Percentiles rank a stretch among this genome's conserved stretches.
phyloP scores from a whole-genome alignment of 768 basidiomycete species.

The Suillus spraguei region DNA sequence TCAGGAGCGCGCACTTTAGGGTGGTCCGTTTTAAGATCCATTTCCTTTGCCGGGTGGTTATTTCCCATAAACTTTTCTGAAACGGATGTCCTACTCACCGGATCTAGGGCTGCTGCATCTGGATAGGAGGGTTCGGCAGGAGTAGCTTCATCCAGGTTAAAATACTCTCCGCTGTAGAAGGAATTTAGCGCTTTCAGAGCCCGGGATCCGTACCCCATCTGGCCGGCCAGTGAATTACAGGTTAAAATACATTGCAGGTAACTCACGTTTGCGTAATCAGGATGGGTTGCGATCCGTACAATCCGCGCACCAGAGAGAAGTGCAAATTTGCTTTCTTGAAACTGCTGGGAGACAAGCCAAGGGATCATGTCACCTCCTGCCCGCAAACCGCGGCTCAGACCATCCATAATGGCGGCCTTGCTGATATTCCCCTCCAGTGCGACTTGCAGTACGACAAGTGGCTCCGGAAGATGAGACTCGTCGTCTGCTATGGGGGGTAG shows the following conservation, averaged over 20 bases:
- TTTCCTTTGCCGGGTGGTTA: constrained; percentile 34
- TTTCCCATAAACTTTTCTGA: too few species aligned
- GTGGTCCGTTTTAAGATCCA: constrained; percentile 74
- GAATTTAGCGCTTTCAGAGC: constrained; percentile 85
- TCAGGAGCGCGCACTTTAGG: constrained; percentile 70
- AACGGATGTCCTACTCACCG: constrained; percentile 34
- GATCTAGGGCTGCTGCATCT: constrained; percentile 51
- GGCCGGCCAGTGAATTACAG: constrained; percentile 13
- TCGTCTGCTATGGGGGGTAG: constrained; percentile 91
- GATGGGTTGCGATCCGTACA: constrained; percentile 93
- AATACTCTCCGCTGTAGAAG: constrained; percentile 93
- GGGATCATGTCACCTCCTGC: constrained; percentile 98
- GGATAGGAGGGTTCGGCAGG: constrained; percentile 59
- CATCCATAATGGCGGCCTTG: constrained; percentile 82
- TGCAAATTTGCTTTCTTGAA: constrained; percentile 94
- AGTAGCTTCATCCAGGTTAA: constrained; percentile 77
- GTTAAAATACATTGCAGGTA: background rate
- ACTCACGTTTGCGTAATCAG: constrained; percentile 88
- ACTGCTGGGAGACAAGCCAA: constrained; percentile 94
- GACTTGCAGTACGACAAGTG: constrained; percentile 93
- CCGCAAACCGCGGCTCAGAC: constrained; percentile 78
- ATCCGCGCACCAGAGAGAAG: constrained; percentile 87
- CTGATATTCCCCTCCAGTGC: constrained; percentile 94
- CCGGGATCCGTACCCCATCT: constrained; percentile 98
- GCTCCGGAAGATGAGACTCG: constrained; percentile 90